Evolutionary conservation across 2,329 filamentous ascomycete genomes (phyloP).

Genomic region (Arthrobotrys entomopaga): DNA sequence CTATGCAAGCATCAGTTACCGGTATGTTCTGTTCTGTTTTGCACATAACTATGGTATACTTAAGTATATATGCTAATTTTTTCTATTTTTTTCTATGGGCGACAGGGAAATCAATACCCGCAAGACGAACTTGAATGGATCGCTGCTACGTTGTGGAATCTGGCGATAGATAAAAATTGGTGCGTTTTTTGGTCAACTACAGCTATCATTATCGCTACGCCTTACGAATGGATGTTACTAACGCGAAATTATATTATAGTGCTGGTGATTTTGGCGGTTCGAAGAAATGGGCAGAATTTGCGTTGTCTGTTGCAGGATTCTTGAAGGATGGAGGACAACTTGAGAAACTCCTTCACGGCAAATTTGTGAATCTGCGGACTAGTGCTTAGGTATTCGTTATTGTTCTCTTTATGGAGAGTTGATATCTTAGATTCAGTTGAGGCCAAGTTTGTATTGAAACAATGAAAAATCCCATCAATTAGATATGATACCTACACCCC

Average conservation of each 20-base stretch:
- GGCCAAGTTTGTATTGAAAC: not conserved
- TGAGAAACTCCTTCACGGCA: constrained; percentile 64
- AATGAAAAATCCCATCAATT: not conserved
- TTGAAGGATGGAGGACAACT: constrained; percentile 68
- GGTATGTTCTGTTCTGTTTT: constrained; percentile 15
- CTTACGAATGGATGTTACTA: not conserved
- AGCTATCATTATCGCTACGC: too few species aligned
- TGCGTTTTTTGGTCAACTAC: constrained; percentile 28
- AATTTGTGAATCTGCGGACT: constrained; percentile 60
- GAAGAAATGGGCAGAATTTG: constrained; percentile 71
- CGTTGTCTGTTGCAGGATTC: constrained; percentile 71
- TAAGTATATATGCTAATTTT: not conserved
- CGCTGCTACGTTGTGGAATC: constrained; percentile 62
- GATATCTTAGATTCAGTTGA: not conserved
- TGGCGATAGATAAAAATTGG: constrained; percentile 58
- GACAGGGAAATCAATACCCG: constrained; percentile 67
- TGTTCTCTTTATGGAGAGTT: not conserved
- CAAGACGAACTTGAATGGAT: constrained; percentile 78
- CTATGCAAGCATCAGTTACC: constrained; percentile 34
- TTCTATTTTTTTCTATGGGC: constrained; percentile 57
- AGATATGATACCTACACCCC: not conserved
- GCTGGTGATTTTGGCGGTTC: constrained; percentile 68
- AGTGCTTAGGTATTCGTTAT: not conserved
- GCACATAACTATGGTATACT: not conserved
- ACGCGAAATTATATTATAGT: constrained; percentile 75